phyloP scores from a whole-genome alignment of 768 basidiomycete species.

The Boletus fagicola region DNA sequence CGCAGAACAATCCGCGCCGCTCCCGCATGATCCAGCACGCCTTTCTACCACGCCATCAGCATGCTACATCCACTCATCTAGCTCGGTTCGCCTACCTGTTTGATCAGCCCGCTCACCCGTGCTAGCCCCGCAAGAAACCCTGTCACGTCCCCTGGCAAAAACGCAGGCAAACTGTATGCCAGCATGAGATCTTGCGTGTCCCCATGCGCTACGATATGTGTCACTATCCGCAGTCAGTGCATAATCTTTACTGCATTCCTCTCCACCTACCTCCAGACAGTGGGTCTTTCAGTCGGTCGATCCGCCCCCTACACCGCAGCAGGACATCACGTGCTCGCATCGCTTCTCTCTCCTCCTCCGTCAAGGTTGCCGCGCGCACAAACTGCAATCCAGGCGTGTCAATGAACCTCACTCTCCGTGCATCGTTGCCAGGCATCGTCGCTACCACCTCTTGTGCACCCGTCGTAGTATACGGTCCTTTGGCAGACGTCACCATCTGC shows the following conservation, averaged over 20 bases:
- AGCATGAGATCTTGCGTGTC: conserved; percentile 84
- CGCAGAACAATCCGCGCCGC: conserved; percentile 79
- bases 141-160: conserved; percentile 59
- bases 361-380: conserved; percentile 44
- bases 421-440: conserved; percentile 41
- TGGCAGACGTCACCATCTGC: conserved; percentile 45
- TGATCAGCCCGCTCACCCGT: conserved; percentile 69
- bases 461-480: conserved; percentile 68
- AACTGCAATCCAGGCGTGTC: conserved; percentile 82
- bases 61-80: background rate
- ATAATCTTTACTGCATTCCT: background rate
- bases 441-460: conserved; percentile 59
- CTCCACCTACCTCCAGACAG: conserved; percentile 56
- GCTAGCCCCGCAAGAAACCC: conserved; percentile 79
- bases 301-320: conserved; percentile 73
- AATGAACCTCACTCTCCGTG: conserved; percentile 57
- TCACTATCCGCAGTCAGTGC: conserved; percentile 43
- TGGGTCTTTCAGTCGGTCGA: conserved; percentile 85
- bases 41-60: conserved; percentile 48
- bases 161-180: conserved; percentile 81
- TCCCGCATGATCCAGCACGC: conserved; percentile 65
- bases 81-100: conserved; percentile 53
- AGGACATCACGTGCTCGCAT: conserved; percentile 64
- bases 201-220: conserved; percentile 65
- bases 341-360: conserved; percentile 23